phyloP scores from a whole-genome alignment of 1,284 basidiomycete species.

The Naganishia sp. region DNA sequence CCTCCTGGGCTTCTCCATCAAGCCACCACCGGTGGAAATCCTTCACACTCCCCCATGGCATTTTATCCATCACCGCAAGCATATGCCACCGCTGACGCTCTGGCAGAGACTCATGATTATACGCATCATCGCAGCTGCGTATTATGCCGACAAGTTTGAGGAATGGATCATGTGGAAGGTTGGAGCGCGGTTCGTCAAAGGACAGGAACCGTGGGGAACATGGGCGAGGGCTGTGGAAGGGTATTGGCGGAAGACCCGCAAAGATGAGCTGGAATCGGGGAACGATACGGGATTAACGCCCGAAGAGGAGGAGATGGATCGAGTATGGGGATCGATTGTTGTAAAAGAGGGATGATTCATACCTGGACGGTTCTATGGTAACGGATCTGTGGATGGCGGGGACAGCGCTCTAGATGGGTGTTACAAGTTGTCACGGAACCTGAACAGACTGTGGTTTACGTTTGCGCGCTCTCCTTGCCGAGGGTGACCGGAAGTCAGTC shows the following conservation, averaged over 20 bases:
- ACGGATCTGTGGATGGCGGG: too few species aligned
- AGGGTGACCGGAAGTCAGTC: too few species aligned
- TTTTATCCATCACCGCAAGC: constrained; percentile 22
- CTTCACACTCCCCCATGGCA: constrained; percentile 25
- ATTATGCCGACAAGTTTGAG: constrained; percentile 52
- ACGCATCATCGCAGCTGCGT: constrained; percentile 43
- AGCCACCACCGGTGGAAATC: constrained; percentile 36
- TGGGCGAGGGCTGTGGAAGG: constrained; percentile 26
- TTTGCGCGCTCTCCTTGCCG: too few species aligned
- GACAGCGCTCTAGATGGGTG: too few species aligned
- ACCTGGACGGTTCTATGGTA: not conserved
- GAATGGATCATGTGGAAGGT: constrained; percentile 52
- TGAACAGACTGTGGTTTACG: too few species aligned
- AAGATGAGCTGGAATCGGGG: not conserved
- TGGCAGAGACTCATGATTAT: constrained; percentile 24
- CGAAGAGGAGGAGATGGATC: constrained; percentile 21
- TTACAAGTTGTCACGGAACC: too few species aligned
- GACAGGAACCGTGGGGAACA: constrained; percentile 59
- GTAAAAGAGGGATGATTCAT: not conserved
- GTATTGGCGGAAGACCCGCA: not conserved
- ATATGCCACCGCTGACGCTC: not conserved
- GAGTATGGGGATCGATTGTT: constrained; percentile 17
- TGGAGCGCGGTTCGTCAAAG: constrained; percentile 56
- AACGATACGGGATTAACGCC: not conserved
- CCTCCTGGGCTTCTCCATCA: constrained; percentile 33